Evolutionary conservation across 805 yeast genomes (phyloP), one percentile per base, ranked within the genome.

Genomic region (Metschnikowia anglica): DNA sequence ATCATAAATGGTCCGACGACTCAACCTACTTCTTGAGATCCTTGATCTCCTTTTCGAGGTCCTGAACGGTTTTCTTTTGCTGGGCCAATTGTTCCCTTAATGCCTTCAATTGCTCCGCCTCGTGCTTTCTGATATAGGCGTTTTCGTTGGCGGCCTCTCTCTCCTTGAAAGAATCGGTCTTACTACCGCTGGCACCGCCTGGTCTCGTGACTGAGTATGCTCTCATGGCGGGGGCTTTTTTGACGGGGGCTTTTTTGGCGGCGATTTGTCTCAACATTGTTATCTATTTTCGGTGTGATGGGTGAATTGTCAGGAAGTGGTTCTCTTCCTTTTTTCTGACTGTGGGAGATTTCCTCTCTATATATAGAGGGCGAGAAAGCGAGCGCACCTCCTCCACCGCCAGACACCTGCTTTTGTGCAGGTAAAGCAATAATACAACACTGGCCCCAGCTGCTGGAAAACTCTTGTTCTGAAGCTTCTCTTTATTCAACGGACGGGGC

Each of bases 111-210:
- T 85, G 88, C 67, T 88, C 96, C 63, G 83, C 85, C 74, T 91
- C 96, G 63, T 85, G 96, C 72, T 88, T 83, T 70, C 80, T 87
- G 68, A 89, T 74, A 73, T 81, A 90, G 58, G 73, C 75, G 63
- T 85, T 88, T 74, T 91, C 99, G 62, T 82, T 83, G 51, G 96
- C 96, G 70, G 79, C 84, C 76, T 93, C 99, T 66, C 95, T 89
- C 65, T 89, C 88, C 77, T 77, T 55, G 56, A 66, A 61, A 8
- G 66, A 53, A 51, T 68, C 70, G n/a, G n/a, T n/a, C 38, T 41
- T 39, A 41, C 37, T 28, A 18, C 42, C 45, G 17, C 41, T 30
- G 26, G 29, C 37, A 18, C 37, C 44, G 15, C 44, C 40, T 20
- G 46, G 39, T 33, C 51, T 47, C 17, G 55, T 38, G 37, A 42